These are phyloP conservation scores for Zopfia rhizophila DNA, from an alignment of 2,329 filamentous ascomycete genomes.

Conservation along the genomic window DNA sequence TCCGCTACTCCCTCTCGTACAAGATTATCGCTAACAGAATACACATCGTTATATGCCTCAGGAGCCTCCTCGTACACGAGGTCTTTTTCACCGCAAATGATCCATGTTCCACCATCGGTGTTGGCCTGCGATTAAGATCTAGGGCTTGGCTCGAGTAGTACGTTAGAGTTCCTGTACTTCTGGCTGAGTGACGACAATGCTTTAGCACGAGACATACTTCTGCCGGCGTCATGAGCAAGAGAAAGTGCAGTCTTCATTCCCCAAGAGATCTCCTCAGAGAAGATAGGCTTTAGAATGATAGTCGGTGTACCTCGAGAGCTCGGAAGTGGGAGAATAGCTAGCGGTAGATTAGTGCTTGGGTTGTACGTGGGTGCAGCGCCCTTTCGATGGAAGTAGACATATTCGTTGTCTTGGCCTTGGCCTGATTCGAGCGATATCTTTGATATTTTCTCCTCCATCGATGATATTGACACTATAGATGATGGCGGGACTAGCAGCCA, in stretches of 20 bases:
- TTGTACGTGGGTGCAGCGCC: constrained; percentile 48
- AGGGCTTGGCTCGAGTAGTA: constrained; percentile 34
- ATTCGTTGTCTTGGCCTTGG: constrained; percentile 6
- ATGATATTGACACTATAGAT: constrained; percentile 1
- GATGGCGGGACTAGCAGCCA: constrained; percentile 41
- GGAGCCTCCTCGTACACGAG: constrained; percentile 53
- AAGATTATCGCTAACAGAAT: constrained; percentile 49
- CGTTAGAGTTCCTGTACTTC: constrained; percentile 47
- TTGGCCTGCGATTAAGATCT: constrained; percentile 7
- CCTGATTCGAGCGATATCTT: too few relatives aligned
- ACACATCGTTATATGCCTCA: constrained; percentile 52
- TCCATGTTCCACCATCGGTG: constrained; percentile 44
- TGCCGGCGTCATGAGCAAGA: constrained; percentile 51
- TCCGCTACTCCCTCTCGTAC: constrained; percentile 42
- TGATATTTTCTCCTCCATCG: constrained; percentile 2
- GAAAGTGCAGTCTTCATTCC: constrained; percentile 47
- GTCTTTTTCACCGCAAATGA: constrained; percentile 52
- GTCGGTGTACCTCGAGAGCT: constrained; percentile 53
- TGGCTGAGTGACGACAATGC: constrained; percentile 40
- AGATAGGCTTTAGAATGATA: constrained; percentile 47
- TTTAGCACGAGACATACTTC: constrained; percentile 51
- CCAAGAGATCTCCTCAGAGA: constrained; percentile 36
- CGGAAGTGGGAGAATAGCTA: constrained; percentile 47
- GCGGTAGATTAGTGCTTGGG: constrained; percentile 30
- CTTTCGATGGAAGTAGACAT: constrained; percentile 52